A percentile compares a stretch with the other conserved stretches of the same genome.
Conservation (phyloP, 176 grass and related monocot species). For the Triticum timopheevii region DNA sequence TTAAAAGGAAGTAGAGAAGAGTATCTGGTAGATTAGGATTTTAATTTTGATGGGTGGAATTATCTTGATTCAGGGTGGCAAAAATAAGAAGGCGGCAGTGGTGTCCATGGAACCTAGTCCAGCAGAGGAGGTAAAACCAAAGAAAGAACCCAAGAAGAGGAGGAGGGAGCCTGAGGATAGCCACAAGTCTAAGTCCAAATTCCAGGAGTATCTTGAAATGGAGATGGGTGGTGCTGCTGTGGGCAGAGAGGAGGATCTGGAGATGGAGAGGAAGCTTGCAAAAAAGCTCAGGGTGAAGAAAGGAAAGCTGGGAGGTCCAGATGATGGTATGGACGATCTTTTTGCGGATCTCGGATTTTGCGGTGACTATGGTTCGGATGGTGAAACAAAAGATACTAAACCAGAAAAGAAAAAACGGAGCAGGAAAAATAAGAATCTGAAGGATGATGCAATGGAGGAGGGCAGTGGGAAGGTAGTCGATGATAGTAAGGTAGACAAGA, state of each 20-base stretch:
- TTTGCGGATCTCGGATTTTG: conserved; percentile 50
- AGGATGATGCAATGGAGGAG: conserved; percentile 31
- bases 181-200: conserved; percentile 53
- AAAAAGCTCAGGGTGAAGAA: conserved; percentile 92
- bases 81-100: conserved; percentile 26
- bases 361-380: conserved; percentile 34
- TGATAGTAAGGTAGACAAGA: conserved; percentile 30
- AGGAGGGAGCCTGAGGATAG: conserved; percentile 34
- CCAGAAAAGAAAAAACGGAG: conserved; percentile 40
- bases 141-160: conserved; percentile 39
- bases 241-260: conserved; percentile 58
- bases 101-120: conserved; percentile 7
- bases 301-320: conserved; percentile 62
- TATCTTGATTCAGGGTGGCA: conserved; percentile 36
- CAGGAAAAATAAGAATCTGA: conserved; percentile 48
- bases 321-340: conserved; percentile 71
- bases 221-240: conserved; percentile 54
- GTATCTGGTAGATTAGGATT: background rate
- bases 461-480: background rate
- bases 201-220: conserved; percentile 75
- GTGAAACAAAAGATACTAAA: conserved; percentile 23
- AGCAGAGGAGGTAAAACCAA: conserved; percentile 33
- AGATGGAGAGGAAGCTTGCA: conserved; percentile 71
- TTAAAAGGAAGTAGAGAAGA: background rate
- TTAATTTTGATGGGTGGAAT: background rate